Conservation (phyloP, 768 basidiomycete species). For the Neoboletus magnificus region DNA sequence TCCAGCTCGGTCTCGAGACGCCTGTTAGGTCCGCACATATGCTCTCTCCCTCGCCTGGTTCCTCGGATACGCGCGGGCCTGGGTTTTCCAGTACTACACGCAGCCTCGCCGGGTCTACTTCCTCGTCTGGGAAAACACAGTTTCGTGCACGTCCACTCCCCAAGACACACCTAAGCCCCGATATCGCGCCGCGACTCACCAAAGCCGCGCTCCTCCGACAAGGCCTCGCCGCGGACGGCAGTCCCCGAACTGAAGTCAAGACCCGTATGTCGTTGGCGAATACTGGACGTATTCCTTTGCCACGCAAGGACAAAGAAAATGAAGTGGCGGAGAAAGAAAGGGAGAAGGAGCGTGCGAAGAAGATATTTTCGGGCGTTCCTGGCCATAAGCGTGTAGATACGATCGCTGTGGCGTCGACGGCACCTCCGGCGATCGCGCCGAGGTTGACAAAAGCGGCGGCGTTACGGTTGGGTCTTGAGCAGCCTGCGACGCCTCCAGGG, state of each 20-base stretch:
- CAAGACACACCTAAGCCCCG: conserved; percentile 54
- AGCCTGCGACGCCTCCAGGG: conserved; percentile 37
- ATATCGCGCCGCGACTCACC: conserved; percentile 75
- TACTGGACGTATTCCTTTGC: conserved; percentile 30
- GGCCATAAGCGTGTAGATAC: conserved; percentile 73
- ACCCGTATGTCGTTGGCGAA: conserved; percentile 35
- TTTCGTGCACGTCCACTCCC: conserved; percentile 74
- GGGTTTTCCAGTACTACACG: conserved; percentile 22
- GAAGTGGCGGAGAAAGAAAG: conserved; percentile 47
- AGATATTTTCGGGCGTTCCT: conserved; percentile 75
- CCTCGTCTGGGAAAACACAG: conserved; percentile 41
- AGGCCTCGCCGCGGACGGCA: conserved; percentile 46
- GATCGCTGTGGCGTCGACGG: conserved; percentile 72
- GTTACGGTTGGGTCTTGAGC: conserved; percentile 56
- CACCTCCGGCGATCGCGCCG: conserved; percentile 67
- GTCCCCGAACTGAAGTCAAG: conserved; percentile 14
- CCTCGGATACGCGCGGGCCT: conserved; percentile 21
- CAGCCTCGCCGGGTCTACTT: conserved; percentile 32
- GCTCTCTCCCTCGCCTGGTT: conserved; percentile 36
- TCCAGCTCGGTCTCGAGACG: conserved; percentile 40
- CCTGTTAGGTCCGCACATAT: conserved; percentile 39
- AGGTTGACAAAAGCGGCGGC: conserved; percentile 75
- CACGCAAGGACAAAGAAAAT: conserved; percentile 28
- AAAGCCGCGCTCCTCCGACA: conserved; percentile 71
- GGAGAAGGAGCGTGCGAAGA: conserved; percentile 56